Base-by-base conservation (phyloP, 2,329 filamentous ascomycete species). In the Pyrenophora graminea region DNA sequence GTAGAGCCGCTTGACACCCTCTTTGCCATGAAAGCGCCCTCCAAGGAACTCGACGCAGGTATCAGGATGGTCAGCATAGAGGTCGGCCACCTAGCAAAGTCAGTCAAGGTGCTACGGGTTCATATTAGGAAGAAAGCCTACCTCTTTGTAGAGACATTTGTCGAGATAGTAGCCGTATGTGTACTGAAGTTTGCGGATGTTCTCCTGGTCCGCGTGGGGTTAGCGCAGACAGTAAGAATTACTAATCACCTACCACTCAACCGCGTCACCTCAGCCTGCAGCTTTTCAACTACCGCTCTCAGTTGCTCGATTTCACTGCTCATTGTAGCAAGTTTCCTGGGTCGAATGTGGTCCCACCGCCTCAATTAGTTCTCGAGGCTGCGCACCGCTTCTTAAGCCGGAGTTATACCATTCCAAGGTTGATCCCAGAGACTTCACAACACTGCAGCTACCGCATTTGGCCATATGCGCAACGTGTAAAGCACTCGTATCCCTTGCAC, bases 161-260 rank as follows among this genome's bases (percentile, higher is more conserved):
- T 84, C 81, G 21, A 84, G 73, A 62, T 83, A 84, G 66, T 84
- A 83, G 21, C 81, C 81, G 65, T 83, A 84, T 53, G 80, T 82
- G 73, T 80, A 81, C 61, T 83, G 81, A 3, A 79, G 74, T 62
- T 82, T 82, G 49, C 79, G 77, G 39, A 83, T 76, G 56, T 82
- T 79, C 31, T 79, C 77, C 63, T 82, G 79, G 50, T 82, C 80
- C 80, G 45, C 18, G 25, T 32, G 51, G 18, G 18, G 44, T 64
- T 42, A 62, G 56, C 49, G 37, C 33, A 43, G 27, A 31, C 51
- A 10, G 8, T 23, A 25, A 12, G 13, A 34, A 9, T 39, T 31
- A 45, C 33, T 49, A 46, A 39, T 33, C 21, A 48, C 61, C 12
- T 47, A 67, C 68, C 67, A 53, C 57, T 68, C 45, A 70, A 48